Base-by-base conservation (phyloP, 1,284 basidiomycete species). In the Malassezia caprae region DNA sequence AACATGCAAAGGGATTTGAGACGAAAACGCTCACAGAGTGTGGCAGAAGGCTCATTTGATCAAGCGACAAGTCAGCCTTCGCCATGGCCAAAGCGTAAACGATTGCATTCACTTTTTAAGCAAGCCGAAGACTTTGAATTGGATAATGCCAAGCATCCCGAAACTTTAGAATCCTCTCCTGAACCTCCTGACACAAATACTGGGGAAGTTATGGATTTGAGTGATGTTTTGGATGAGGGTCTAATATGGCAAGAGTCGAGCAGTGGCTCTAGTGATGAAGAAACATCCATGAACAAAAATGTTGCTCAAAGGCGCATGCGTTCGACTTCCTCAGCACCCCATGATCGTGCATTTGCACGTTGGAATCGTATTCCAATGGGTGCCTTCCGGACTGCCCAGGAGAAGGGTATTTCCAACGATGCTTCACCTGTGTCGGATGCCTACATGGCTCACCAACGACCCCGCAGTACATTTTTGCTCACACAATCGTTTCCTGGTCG, bases 311-410 rank as follows among this genome's bases (percentile, higher is more conserved):
- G 15, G 11, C 48, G 6, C 56, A 57, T 4, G 49, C 40, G 35
- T 45, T 43, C 23, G 46, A 51, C 13, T 53, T 41, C 44, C 1
- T 31, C 44, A 30, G 27, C 21, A 15, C 19, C 37, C 3, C 27
- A 48, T 28, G 46, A 48, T 27, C 46, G 34, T 24, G 71, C 67
- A 2, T 65, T 73, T 52, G 62, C 69, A 1, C 49, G 71, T 17
- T 73, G 71, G 71, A 50, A 68, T 61, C 63, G 65, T 39, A 68
- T 73, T 30, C 71, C 71, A 2, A 70, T 73, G 64, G 67, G 65
- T 40, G 67, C 68, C 2, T 73, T 73, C 55, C 67, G 71, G 7
- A 65, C 69, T 28, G 63, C 67, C 28, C 69, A 70, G 45, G 48
- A 56, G 34, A 35, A 47, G 8, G 56, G 54, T 1, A 51, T 46